Percentiles rank a stretch among this genome's conserved stretches.
Evolutionary conservation across 345 rosid genomes (phyloP).

Genomic region (Corchorus capsularis): DNA sequence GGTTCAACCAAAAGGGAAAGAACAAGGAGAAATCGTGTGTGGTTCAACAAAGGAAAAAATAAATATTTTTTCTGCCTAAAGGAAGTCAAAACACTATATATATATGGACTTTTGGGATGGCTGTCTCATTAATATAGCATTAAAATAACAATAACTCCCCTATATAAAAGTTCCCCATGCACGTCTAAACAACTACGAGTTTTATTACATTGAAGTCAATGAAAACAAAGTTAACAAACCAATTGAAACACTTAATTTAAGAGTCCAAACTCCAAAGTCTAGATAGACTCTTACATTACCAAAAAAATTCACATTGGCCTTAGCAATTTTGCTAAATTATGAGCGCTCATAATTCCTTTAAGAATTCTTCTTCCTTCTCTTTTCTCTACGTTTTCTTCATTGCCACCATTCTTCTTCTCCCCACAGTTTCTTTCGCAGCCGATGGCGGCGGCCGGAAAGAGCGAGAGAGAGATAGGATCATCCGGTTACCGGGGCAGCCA

Average conservation of each 20-base stretch:
- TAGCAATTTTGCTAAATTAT: not conserved
- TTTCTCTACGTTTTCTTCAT: conserved; percentile 2
- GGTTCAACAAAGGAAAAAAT: conserved; percentile 22
- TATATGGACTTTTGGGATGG: conserved; percentile 17
- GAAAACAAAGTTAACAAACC: conserved; percentile 9
- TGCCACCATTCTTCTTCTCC: conserved; percentile 12
- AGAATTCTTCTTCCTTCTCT: conserved; percentile 10
- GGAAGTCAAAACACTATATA: conserved; percentile 9
- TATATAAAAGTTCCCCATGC: not conserved
- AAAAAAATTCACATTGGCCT: not conserved
- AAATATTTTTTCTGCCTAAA: not conserved
- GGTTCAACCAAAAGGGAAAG: conserved; percentile 11
- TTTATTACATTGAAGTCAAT: conserved; percentile 23
- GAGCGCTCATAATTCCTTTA: conserved; percentile 8
- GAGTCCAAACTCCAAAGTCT: conserved; percentile 14
- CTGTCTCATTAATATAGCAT: not conserved
- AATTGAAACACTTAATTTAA: not conserved
- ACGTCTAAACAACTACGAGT: not conserved
- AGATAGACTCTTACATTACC: not conserved
- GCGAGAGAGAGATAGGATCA: conserved; percentile 60
- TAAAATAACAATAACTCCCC: not conserved
- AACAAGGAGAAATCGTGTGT: not conserved
- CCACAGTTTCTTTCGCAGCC: conserved; percentile 6
- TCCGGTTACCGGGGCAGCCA: conserved; percentile 73
- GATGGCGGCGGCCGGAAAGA: conserved; percentile 18